Conservation (phyloP, 371 early-diverging fungal genomes). For the Mortierella sp. region DNA sequence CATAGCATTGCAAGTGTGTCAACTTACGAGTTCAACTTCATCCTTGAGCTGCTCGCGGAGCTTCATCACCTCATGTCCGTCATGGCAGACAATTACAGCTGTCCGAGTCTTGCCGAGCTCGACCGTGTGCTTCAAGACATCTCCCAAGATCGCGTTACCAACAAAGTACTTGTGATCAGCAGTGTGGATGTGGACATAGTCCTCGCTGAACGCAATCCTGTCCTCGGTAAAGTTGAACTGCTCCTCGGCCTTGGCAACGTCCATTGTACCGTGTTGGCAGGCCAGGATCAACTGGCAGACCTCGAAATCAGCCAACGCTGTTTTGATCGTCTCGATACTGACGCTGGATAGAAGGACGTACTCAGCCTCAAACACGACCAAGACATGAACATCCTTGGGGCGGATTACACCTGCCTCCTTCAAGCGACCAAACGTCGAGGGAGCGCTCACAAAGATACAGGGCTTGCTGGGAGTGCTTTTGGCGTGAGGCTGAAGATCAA, state of each 20-base stretch:
- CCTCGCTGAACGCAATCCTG: slow-evolving; percentile 27
- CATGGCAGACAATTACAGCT: slow-evolving; percentile 40
- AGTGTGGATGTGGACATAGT: slow-evolving; percentile 19
- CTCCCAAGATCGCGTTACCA: slow-evolving; percentile 1
- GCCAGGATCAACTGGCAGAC: slow-evolving; percentile 41
- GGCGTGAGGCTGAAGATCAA: not conserved
- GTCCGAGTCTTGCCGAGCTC: slow-evolving; percentile 21
- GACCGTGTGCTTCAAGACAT: slow-evolving; percentile 19
- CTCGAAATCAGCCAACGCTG: slow-evolving; percentile 6
- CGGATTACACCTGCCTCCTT: slow-evolving; percentile 16
- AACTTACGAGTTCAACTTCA: slow-evolving; percentile 25
- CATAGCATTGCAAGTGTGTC: not conserved
- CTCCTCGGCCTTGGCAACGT: slow-evolving; percentile 17
- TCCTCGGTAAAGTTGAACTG: slow-evolving; percentile 25
- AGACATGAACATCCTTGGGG: slow-evolving; percentile 7
- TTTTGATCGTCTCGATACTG: slow-evolving; percentile 12
- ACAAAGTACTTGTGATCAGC: slow-evolving; percentile 28
- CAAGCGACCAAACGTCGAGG: slow-evolving; percentile 23
- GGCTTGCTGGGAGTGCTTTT: slow-evolving; percentile 7
- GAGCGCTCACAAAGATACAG: slow-evolving; percentile 24
- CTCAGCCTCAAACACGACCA: slow-evolving; percentile 53
- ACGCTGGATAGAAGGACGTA: slow-evolving; percentile 19
- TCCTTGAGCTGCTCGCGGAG: slow-evolving; percentile 21
- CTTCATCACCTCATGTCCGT: slow-evolving; percentile 4
- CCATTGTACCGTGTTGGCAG: slow-evolving; percentile 27